Base-by-base conservation (phyloP, 345 rosid genomes). In the Lumnitzera littorea region DNA sequence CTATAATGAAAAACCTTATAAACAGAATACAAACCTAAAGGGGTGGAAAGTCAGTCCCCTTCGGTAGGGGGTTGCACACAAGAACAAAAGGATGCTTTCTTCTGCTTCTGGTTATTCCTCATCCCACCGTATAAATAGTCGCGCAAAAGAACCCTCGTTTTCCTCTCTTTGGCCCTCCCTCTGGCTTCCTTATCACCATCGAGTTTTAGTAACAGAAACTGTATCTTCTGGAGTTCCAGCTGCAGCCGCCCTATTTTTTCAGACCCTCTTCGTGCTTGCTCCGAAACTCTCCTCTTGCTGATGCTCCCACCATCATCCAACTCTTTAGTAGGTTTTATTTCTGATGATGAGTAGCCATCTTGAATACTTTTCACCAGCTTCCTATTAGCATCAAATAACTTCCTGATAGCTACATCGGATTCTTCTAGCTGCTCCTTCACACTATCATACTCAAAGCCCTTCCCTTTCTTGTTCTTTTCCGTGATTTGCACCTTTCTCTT, bases 201-300 rank as follows among this genome's bases (percentile, higher is more conserved):
- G 12, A 86, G 64, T 76, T 86, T 88, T 73, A 82, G 55, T 49
- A 95, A 63, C 51, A 91, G 70, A 70, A 79, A 80, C 80, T 88
- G 98, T 57, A 95, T 54, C 71, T 85, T 91, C 80, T 88, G 96
- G 75, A 91, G 84, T 81, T 95, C 98, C 68, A 88, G 56, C 72
- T 95, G 96, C 74, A 95, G 73, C 65, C 88, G 74, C 17, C 96
- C 91, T 12, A 86, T 82, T 80, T 81, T 91, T 79, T 95, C 98
- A 2, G 96, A 86, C 59, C 78, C 89, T 70, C 84, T 80, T 68
- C 84, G 83, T 54, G 96, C 94, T 67, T 91, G 94, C 49, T 91
- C 96, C 1, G 86, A 73, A 49, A 81, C 62, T 62, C 76, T 75
- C 60, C 76, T 80, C 64, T 80, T 79, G 24, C 82, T 77, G 17